phyloP scores from a whole-genome alignment of 805 yeast species.

The Hanseniaspora hatyaiensis region DNA sequence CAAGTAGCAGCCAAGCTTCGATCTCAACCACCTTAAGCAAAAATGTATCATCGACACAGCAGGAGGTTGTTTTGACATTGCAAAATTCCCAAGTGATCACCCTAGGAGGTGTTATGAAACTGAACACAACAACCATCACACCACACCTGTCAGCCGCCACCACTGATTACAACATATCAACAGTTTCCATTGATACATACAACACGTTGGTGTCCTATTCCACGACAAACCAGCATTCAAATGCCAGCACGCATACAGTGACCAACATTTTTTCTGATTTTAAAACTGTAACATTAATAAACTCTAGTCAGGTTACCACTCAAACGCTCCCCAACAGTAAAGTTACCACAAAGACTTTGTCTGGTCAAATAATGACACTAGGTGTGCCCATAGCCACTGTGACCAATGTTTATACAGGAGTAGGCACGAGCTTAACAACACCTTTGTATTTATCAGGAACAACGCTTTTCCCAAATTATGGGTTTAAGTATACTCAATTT shows the following conservation, averaged over 20 bases:
- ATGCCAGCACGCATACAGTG: background rate
- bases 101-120: background rate
- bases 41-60: background rate
- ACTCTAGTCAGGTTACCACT: slow-evolving; percentile 6
- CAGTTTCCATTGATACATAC: background rate
- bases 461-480: slow-evolving; percentile 9
- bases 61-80: background rate
- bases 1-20: background rate
- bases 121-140: background rate
- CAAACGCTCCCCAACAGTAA: slow-evolving; percentile 16
- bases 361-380: slow-evolving; percentile 10
- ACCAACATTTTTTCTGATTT: slow-evolving; percentile 12
- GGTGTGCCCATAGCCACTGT: slow-evolving; percentile 14
- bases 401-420: slow-evolving; percentile 1
- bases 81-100: background rate
- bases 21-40: background rate
- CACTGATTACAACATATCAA: background rate
- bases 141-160: background rate
- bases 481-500: slow-evolving; percentile 9
- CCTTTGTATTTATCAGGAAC: slow-evolving; percentile 8
- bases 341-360: slow-evolving; percentile 11
- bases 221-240: background rate
- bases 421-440: background rate
- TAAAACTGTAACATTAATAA: slow-evolving; percentile 7
- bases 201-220: background rate